Conservation (phyloP, 805 yeast species). For the Suhomyces xylopsoci region DNA sequence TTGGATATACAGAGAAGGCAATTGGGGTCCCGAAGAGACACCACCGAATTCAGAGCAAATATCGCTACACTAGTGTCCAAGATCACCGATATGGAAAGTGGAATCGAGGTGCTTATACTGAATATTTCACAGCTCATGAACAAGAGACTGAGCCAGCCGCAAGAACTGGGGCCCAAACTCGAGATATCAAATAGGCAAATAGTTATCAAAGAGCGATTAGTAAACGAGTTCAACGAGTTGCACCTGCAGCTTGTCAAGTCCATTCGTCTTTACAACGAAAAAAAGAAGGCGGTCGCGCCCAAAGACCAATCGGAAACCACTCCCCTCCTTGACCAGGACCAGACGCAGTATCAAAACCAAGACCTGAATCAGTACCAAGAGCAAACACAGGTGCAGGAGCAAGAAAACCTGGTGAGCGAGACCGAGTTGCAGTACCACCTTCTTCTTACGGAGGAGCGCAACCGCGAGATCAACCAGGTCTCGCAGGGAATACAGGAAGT, state of each 20-base stretch:
- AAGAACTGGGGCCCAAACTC: slow-evolving; percentile 14
- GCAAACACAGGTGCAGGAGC: slow-evolving; percentile 30
- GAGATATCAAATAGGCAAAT: slow-evolving; percentile 37
- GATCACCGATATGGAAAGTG: slow-evolving; percentile 26
- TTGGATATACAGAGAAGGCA: slow-evolving; percentile 48
- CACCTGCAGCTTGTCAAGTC: slow-evolving; percentile 42
- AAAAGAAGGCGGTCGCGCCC: slow-evolving; percentile 26
- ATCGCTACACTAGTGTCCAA: slow-evolving; percentile 35
- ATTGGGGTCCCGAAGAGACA: slow-evolving; percentile 54
- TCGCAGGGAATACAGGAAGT: slow-evolving; percentile 80
- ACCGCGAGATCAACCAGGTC: slow-evolving; percentile 66
- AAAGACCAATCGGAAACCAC: slow-evolving; percentile 25
- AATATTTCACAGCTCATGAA: slow-evolving; percentile 27
- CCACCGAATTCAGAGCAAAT: slow-evolving; percentile 27
- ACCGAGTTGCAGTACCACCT: slow-evolving; percentile 61
- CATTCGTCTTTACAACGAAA: slow-evolving; percentile 48
- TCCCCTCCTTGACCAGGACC: slow-evolving; percentile 32
- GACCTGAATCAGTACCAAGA: slow-evolving; percentile 21
- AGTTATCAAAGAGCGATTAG: slow-evolving; percentile 50
- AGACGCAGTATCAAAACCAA: slow-evolving; percentile 20
- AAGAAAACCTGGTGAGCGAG: slow-evolving; percentile 41
- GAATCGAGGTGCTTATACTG: slow-evolving; percentile 29
- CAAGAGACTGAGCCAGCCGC: slow-evolving; percentile 19
- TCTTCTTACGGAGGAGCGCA: slow-evolving; percentile 66
- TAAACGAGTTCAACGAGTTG: slow-evolving; percentile 54